Evolutionary conservation across 306 rosid species (phyloP).

Genomic region (Sphenostylis stenocarpa): DNA sequence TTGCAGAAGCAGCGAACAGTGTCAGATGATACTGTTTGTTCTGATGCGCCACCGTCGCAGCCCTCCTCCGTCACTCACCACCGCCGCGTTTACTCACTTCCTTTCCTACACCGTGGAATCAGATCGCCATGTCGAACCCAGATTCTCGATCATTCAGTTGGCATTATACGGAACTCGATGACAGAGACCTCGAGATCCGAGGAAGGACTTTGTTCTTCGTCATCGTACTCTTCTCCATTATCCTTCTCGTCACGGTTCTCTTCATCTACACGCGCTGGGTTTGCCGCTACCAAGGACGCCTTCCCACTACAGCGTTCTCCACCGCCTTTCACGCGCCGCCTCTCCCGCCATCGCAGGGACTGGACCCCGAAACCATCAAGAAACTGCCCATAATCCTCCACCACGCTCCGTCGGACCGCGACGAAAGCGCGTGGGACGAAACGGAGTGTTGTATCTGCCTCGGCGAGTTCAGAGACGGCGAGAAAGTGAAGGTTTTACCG

Average conservation of each 20-base stretch:
- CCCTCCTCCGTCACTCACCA: constrained; percentile 7
- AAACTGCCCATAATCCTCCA: constrained; percentile 55
- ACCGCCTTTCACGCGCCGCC: constrained; percentile 35
- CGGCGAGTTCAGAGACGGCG: constrained; percentile 64
- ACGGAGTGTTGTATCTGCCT: constrained; percentile 85
- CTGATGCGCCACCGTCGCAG: constrained; percentile 27
- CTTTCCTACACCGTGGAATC: neutral
- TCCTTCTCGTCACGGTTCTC: constrained; percentile 55
- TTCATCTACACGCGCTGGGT: constrained; percentile 79
- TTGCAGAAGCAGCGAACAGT: neutral
- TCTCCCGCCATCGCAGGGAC: constrained; percentile 43
- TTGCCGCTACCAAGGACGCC: constrained; percentile 52
- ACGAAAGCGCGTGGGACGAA: constrained; percentile 36
- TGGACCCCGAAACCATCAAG: constrained; percentile 43
- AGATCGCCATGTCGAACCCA: constrained; percentile 34
- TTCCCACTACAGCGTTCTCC: neutral
- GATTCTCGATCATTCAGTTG: constrained; percentile 42
- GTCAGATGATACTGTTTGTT: neutral
- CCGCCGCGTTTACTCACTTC: neutral
- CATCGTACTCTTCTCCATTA: constrained; percentile 55
- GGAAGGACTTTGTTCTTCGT: constrained; percentile 72
- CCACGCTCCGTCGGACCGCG: constrained; percentile 30
- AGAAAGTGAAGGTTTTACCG: constrained; percentile 80
- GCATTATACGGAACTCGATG: constrained; percentile 72
- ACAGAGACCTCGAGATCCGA: constrained; percentile 55